Conservation (phyloP, 106 monocot species). For the Dioscorea zingiberensis region DNA sequence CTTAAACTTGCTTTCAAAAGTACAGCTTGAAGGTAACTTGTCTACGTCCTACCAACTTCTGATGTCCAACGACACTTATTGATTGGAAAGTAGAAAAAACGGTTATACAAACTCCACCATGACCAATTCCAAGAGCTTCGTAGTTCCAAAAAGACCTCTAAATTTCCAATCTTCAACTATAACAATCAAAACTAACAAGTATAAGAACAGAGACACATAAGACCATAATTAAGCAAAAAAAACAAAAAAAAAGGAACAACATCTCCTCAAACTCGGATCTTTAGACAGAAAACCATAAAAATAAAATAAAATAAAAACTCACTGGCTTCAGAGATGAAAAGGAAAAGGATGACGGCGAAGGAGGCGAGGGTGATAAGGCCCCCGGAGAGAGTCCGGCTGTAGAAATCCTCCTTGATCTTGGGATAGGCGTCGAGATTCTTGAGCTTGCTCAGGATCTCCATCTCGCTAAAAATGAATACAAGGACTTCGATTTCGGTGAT, state of each 20-base stretch:
- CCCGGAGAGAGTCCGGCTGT: conserved; percentile 70
- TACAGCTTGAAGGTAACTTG: too few relatives aligned
- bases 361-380: conserved; percentile 62
- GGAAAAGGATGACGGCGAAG: conserved; percentile 43
- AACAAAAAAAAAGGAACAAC: neutral
- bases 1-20: too few relatives aligned
- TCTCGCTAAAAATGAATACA: neutral
- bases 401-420: conserved; percentile 85
- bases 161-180: too few relatives aligned
- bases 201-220: too few relatives aligned
- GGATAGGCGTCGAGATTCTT: conserved; percentile 73
- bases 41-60: too few relatives aligned
- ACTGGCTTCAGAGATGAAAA: conserved; percentile 78
- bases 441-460: conserved; percentile 60
- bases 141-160: too few relatives aligned
- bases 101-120: too few relatives aligned
- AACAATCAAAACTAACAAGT: too few relatives aligned
- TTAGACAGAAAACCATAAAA: neutral
- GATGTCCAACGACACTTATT: too few relatives aligned
- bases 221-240: neutral
- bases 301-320: conserved; percentile 6
- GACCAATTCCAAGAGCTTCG: too few relatives aligned
- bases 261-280: neutral
- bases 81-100: too few relatives aligned
- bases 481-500: too few relatives aligned